Percentiles rank a stretch among this genome's conserved stretches.
phyloP scores from a whole-genome alignment of 768 basidiomycete species.

The Pulveroboletus frians region DNA sequence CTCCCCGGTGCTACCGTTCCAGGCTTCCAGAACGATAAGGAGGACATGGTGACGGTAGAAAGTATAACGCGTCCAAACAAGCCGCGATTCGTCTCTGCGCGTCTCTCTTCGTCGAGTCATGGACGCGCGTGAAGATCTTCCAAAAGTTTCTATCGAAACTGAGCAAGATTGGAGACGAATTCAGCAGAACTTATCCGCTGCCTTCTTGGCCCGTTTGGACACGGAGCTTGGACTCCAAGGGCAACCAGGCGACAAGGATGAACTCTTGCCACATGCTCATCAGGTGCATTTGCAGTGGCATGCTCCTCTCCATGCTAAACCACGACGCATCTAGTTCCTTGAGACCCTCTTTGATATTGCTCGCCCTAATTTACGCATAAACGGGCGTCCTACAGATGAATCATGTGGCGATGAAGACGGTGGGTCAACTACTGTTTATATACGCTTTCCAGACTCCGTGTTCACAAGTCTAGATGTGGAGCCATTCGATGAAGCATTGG shows the following conservation, averaged over 20 bases:
- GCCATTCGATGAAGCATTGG: constrained; percentile 82
- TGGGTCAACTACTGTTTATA: constrained; percentile 19
- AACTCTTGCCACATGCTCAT: constrained; percentile 45
- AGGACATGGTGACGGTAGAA: too few relatives aligned
- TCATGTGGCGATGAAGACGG: constrained; percentile 54
- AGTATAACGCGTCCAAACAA: background rate
- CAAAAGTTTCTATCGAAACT: constrained; percentile 58
- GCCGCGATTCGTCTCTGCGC: too few relatives aligned
- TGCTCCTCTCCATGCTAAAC: background rate
- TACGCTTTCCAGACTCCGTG: background rate
- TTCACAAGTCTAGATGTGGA: constrained; percentile 51
- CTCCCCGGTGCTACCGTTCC: constrained; percentile 83
- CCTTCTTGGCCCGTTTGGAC: constrained; percentile 44
- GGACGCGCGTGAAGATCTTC: constrained; percentile 40
- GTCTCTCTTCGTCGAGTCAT: constrained; percentile 2
- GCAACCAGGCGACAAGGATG: constrained; percentile 40
- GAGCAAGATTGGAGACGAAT: constrained; percentile 64
- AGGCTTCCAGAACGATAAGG: constrained; percentile 84
- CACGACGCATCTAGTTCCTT: constrained; percentile 42
- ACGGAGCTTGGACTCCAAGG: constrained; percentile 39
- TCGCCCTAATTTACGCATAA: constrained; percentile 70
- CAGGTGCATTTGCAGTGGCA: constrained; percentile 36
- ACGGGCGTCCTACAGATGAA: constrained; percentile 71
- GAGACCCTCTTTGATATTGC: constrained; percentile 58
- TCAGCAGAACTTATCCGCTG: constrained; percentile 45